These are phyloP conservation scores for Trypanosoma cruzi DNA, from an alignment of 208 protist species.

Conservation along the genomic window DNA sequence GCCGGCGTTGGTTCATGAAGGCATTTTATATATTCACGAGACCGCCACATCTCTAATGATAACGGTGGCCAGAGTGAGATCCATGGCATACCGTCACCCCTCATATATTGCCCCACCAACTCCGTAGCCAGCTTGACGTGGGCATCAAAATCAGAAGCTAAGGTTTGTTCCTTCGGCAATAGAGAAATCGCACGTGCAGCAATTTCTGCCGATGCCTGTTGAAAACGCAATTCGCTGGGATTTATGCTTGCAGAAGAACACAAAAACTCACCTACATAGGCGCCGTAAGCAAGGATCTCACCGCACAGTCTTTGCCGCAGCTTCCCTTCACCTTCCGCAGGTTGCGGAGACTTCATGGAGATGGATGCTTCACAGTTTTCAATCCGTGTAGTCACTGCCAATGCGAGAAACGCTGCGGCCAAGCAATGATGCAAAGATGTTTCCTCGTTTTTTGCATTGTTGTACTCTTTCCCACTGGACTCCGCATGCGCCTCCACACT, in stretches of 20 bases:
- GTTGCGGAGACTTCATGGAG: background rate
- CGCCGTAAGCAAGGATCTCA: slow-evolving; percentile 19
- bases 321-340: background rate
- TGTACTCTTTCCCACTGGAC: background rate
- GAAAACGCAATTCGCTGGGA: slow-evolving; percentile 5
- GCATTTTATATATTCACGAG: slow-evolving; percentile 15
- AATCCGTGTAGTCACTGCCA: background rate
- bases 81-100: background rate
- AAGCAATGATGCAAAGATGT: background rate
- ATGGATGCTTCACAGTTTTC: background rate
- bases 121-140: background rate
- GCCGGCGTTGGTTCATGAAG: background rate
- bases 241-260: background rate
- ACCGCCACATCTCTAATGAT: slow-evolving; percentile 21
- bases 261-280: background rate
- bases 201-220: background rate
- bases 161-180: background rate
- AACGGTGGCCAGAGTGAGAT: slow-evolving; percentile 26
- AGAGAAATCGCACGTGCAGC: background rate
- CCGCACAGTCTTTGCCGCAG: slow-evolving; percentile 1
- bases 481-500: background rate
- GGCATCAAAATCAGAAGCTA: background rate
- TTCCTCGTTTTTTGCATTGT: background rate
- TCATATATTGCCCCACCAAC: background rate
- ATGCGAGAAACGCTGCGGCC: slow-evolving; percentile 7